A percentile compares a stretch with the other conserved stretches of the same genome.
Evolutionary conservation across 306 rosid species (phyloP).

Genomic region (Vigna mungo): DNA sequence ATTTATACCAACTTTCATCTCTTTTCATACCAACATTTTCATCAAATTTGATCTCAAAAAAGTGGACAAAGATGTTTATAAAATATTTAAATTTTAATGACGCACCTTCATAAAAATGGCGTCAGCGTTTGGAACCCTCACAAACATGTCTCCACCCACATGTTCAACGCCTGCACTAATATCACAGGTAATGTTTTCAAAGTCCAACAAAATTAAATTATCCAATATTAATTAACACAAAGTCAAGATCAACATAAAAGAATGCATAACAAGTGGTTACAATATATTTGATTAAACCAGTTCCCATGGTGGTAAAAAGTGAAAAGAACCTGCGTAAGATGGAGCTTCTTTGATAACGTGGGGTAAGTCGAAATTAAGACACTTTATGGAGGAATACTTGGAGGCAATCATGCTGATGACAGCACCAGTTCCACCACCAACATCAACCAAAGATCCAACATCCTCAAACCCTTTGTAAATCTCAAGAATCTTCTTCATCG

Average conservation of each 20-base stretch:
- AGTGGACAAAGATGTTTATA: neutral
- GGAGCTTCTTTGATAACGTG: conserved; percentile 91
- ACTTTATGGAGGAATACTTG: conserved; percentile 76
- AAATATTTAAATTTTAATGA: conserved; percentile 8
- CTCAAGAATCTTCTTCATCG: conserved; percentile 83
- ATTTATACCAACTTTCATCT: too few species aligned
- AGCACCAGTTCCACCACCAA: conserved; percentile 94
- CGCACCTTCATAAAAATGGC: conserved; percentile 92
- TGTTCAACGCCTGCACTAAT: conserved; percentile 80
- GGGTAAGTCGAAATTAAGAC: conserved; percentile 89
- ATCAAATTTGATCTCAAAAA: neutral
- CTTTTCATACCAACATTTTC: neutral
- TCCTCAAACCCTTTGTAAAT: conserved; percentile 84
- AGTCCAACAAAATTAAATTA: too few species aligned
- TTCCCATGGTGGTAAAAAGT: too few species aligned
- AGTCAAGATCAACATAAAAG: too few species aligned
- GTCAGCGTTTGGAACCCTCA: conserved; percentile 81
- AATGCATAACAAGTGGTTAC: too few species aligned
- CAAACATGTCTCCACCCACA: conserved; percentile 97
- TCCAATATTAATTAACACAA: too few species aligned
- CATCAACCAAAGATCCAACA: conserved; percentile 77
- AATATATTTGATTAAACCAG: too few species aligned
- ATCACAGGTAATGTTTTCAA: too few species aligned
- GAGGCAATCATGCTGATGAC: conserved; percentile 75
- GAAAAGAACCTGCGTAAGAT: conserved; percentile 46